phyloP scores from a whole-genome alignment of 306 rosid species.

The Quercus mongolica region DNA sequence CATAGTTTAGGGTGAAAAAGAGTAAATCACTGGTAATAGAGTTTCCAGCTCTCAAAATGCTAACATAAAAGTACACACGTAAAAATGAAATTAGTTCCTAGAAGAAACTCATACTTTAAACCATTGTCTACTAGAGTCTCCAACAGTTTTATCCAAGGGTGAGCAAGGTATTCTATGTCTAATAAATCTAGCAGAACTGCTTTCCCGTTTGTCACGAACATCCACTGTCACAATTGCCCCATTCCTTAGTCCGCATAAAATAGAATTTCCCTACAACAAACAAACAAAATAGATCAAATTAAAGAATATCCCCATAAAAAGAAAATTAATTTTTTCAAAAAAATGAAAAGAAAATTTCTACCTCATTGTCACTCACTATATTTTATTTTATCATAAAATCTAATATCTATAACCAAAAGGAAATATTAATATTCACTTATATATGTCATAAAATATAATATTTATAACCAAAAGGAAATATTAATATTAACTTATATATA shows the following conservation, averaged over 20 bases:
- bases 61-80: background rate
- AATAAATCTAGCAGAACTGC: constrained; percentile 36
- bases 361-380: too few species aligned
- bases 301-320: background rate
- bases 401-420: too few species aligned
- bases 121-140: constrained; percentile 44
- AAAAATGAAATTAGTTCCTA: background rate
- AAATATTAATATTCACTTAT: too few species aligned
- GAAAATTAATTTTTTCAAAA: background rate
- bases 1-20: too few species aligned
- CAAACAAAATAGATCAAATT: constrained; percentile 11
- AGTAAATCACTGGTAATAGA: background rate
- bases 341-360: background rate
- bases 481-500: too few species aligned
- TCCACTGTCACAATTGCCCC: constrained; percentile 80
- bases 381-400: too few species aligned
- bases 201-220: constrained; percentile 57
- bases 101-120: constrained; percentile 50
- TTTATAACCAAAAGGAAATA: too few species aligned
- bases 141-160: constrained; percentile 29
- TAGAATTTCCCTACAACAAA: constrained; percentile 68
- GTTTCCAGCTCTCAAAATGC: background rate
- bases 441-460: too few species aligned
- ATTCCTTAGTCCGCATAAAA: constrained; percentile 91
- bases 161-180: constrained; percentile 41